Conservation (phyloP, 2,329 filamentous ascomycete genomes). For the Emergomyces orientalis region DNA sequence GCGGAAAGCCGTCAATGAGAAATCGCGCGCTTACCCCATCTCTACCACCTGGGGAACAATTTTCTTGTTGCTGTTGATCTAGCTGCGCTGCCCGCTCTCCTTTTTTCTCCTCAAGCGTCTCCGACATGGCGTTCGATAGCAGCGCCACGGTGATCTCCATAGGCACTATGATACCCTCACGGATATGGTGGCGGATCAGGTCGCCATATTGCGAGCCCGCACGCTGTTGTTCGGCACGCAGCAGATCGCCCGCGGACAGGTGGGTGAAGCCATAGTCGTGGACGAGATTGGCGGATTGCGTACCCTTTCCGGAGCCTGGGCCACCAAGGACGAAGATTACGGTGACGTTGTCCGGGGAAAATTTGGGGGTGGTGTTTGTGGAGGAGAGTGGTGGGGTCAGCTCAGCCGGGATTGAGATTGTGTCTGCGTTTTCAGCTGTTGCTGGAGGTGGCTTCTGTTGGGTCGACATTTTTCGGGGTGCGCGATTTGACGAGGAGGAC, state of each 20-base stretch:
- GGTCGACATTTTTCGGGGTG: slow-evolving; percentile 20
- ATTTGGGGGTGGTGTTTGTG: slow-evolving; percentile 56
- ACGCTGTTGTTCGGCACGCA: slow-evolving; percentile 87
- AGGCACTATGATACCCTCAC: slow-evolving; percentile 87
- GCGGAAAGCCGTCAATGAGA: slow-evolving; percentile 71
- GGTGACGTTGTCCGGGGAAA: slow-evolving; percentile 70
- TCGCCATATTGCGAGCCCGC: slow-evolving; percentile 80
- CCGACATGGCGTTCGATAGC: slow-evolving; percentile 65
- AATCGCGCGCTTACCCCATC: slow-evolving; percentile 12
- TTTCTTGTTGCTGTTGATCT: background rate
- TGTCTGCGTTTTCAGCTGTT: slow-evolving; percentile 18
- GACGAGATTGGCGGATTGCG: slow-evolving; percentile 84
- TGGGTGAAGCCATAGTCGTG: slow-evolving; percentile 84
- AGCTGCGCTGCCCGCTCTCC: slow-evolving; percentile 31
- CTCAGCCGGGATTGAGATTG: slow-evolving; percentile 19
- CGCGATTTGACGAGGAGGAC: slow-evolving; percentile 43
- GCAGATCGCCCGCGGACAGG: slow-evolving; percentile 83
- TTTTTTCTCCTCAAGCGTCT: slow-evolving; percentile 60
- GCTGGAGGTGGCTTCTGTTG: slow-evolving; percentile 11
- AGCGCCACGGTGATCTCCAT: slow-evolving; percentile 89
- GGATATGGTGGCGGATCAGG: slow-evolving; percentile 88
- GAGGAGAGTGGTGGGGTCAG: slow-evolving; percentile 40
- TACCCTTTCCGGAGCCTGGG: slow-evolving; percentile 91
- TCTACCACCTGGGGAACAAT: slow-evolving; percentile 25
- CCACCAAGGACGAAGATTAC: slow-evolving; percentile 95